Conservation (phyloP, 2,329 filamentous ascomycete genomes). For the Sporothrix dimorphospora region DNA sequence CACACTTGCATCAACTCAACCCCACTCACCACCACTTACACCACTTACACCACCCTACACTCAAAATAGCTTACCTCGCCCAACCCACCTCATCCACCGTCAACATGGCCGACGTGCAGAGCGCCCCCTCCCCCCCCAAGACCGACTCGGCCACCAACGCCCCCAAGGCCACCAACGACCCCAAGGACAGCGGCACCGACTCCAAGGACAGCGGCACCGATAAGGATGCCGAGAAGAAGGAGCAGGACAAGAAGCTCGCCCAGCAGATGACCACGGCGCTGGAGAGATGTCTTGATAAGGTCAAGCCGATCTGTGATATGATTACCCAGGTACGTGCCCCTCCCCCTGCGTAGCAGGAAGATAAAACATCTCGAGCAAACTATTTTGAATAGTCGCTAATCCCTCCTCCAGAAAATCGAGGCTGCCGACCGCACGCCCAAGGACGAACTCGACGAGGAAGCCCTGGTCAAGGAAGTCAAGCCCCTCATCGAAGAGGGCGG, state of each 20-base stretch:
- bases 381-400: not conserved
- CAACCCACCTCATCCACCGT: not conserved
- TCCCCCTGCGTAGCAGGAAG: not conserved
- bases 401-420: not conserved
- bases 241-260: constrained; percentile 75
- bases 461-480: constrained; percentile 82
- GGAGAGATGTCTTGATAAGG: constrained; percentile 77
- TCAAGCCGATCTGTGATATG: constrained; percentile 83
- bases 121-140: not conserved
- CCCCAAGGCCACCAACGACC: not conserved
- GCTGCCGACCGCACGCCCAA: constrained; percentile 70
- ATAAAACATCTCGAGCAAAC: too few relatives aligned
- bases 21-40: not conserved
- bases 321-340: constrained; percentile 73
- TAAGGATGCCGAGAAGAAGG: constrained; percentile 47
- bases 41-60: not conserved
- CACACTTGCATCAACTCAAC: not conserved
- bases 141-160: not conserved
- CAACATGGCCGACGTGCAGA: constrained; percentile 13
- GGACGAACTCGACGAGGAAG: constrained; percentile 88
- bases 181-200: not conserved
- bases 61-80: constrained; percentile 1
- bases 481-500: constrained; percentile 86
- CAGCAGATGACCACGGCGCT: constrained; percentile 73
- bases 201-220: not conserved